Evolutionary conservation across 2,329 filamentous ascomycete species (phyloP).

Genomic region (Hymenoscyphus linearis): DNA sequence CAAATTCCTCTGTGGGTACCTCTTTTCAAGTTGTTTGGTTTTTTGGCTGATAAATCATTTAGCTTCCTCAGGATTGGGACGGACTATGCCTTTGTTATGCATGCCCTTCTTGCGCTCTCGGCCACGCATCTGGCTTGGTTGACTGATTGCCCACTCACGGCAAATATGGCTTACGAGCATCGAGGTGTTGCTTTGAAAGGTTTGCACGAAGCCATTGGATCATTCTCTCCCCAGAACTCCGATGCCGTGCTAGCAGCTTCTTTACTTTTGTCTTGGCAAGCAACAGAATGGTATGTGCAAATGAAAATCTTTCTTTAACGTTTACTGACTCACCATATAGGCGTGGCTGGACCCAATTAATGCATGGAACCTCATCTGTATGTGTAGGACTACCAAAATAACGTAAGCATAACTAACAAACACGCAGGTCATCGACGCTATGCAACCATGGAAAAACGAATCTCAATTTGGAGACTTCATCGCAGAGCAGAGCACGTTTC

Average conservation of each 20-base stretch:
- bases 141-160: slow-evolving; percentile 77
- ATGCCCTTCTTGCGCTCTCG: slow-evolving; percentile 87
- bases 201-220: slow-evolving; percentile 78
- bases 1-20: slow-evolving; percentile 80
- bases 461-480: slow-evolving; percentile 83
- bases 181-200: slow-evolving; percentile 81
- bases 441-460: slow-evolving; percentile 87
- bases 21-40: slow-evolving; percentile 1
- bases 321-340: slow-evolving; percentile 45
- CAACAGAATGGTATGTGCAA: slow-evolving; percentile 78
- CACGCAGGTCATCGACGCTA: slow-evolving; percentile 73
- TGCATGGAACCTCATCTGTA: slow-evolving; percentile 86
- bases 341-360: slow-evolving; percentile 87
- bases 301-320: slow-evolving; percentile 23
- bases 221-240: slow-evolving; percentile 79
- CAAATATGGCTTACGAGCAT: slow-evolving; percentile 85
- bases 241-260: slow-evolving; percentile 91
- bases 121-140: slow-evolving; percentile 90
- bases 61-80: slow-evolving; percentile 80
- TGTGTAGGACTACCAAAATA: slow-evolving; percentile 33
- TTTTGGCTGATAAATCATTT: slow-evolving; percentile 29
- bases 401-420: slow-evolving; percentile 25
- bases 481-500: slow-evolving; percentile 69
- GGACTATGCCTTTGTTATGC: slow-evolving; percentile 85
- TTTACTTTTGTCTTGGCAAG: slow-evolving; percentile 90